Percentiles rank a stretch among this genome's conserved stretches.
These are phyloP conservation scores for Mycena vulgaris DNA, from an alignment of 768 basidiomycete genomes.

Conservation along the genomic window DNA sequence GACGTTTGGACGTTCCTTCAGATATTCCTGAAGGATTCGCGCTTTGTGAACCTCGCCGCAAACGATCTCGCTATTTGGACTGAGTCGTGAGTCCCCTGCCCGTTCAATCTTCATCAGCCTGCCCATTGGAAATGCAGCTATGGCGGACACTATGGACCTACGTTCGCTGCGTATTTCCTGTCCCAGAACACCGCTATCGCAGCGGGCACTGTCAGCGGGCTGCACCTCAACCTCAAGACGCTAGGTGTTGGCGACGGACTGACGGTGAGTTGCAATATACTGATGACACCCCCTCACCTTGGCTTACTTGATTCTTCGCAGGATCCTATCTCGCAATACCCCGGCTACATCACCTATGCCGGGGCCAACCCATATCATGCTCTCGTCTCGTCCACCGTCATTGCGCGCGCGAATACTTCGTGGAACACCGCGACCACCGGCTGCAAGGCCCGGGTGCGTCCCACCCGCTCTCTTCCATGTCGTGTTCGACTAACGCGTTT, in stretches of 20 bases:
- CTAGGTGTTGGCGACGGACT: constrained; percentile 76
- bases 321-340: constrained; percentile 62
- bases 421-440: constrained; percentile 61
- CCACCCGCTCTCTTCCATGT: background rate
- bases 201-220: constrained; percentile 59
- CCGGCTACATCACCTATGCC: constrained; percentile 71
- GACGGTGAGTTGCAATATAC: constrained; percentile 54
- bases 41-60: constrained; percentile 64
- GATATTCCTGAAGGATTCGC: constrained; percentile 70
- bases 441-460: constrained; percentile 64
- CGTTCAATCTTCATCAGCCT: background rate
- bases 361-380: constrained; percentile 70
- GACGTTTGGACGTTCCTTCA: constrained; percentile 77
- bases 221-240: constrained; percentile 69
- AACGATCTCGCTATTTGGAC: constrained; percentile 75
- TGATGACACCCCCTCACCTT: background rate
- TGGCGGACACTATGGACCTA: constrained; percentile 81
- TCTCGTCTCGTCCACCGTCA: constrained; percentile 60
- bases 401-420: constrained; percentile 59
- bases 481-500: background rate
- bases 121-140: constrained; percentile 57
- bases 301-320: background rate
- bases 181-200: constrained; percentile 72
- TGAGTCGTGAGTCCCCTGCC: constrained; percentile 60
- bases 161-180: constrained; percentile 77